These are phyloP conservation scores for Carex cristatella DNA, from an alignment of 176 grass and related monocot genomes.

Conservation along the genomic window DNA sequence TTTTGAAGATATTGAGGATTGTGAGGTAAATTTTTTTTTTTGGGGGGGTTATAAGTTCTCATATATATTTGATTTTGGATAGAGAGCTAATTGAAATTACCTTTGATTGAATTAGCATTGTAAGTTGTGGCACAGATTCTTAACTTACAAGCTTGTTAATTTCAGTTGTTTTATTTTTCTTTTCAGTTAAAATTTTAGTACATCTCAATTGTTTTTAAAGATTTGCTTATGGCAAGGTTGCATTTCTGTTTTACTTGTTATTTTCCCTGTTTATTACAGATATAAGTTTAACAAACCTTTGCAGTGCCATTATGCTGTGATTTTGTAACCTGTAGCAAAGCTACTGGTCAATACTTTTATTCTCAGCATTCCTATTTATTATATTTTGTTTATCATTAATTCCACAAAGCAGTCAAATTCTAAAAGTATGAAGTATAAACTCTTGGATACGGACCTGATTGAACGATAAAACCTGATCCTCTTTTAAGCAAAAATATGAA, in stretches of 20 bases:
- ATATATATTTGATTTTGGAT: not conserved
- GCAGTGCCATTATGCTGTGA: not conserved
- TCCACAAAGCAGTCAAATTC: not conserved
- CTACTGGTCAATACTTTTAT: not conserved
- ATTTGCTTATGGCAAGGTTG: not conserved
- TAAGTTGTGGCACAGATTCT: not conserved
- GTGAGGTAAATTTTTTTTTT: not conserved
- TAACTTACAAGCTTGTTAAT: not conserved
- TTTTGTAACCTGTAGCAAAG: not conserved
- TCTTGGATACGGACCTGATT: not conserved
- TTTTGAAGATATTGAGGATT: slow-evolving; percentile 46
- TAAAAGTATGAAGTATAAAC: not conserved
- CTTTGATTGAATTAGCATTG: not conserved
- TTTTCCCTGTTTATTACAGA: not conserved
- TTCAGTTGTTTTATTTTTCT: not conserved
- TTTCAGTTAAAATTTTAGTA: not conserved
- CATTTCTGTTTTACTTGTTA: not conserved
- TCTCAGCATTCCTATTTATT: too few species aligned
- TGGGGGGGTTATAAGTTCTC: not conserved
- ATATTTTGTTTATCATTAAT: not conserved
- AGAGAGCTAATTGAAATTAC: not conserved
- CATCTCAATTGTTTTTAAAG: not conserved
- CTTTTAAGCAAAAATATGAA: not conserved
- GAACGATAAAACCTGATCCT: not conserved
- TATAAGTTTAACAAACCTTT: not conserved